Conservation (phyloP, 169 alveolate genomes). For the Besnoitia besnoiti region DNA sequence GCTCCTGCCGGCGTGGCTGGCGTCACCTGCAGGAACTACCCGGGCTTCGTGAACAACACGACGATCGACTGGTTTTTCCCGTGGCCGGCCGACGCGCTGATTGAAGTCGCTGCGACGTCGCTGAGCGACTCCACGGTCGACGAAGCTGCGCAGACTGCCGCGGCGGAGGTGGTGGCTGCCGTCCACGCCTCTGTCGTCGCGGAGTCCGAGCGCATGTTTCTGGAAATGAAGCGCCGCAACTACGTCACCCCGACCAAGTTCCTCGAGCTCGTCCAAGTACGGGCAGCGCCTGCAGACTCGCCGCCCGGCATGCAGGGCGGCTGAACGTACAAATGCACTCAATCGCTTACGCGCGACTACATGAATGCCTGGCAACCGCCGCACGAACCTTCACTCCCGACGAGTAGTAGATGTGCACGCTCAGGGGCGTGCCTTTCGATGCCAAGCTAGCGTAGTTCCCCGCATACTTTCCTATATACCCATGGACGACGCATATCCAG, state of each 20-base stretch:
- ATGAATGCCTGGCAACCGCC: too few relatives aligned
- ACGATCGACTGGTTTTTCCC: slow-evolving; percentile 95
- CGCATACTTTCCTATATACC: too few relatives aligned
- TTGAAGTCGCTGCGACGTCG: slow-evolving; percentile 91
- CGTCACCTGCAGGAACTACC: slow-evolving; percentile 79
- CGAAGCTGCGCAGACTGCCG: slow-evolving; percentile 78
- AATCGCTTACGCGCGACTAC: too few relatives aligned
- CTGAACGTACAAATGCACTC: too few relatives aligned
- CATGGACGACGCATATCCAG: too few relatives aligned
- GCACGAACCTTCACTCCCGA: too few relatives aligned
- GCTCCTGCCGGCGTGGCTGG: too few relatives aligned
- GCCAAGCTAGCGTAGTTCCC: too few relatives aligned
- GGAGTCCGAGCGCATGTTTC: slow-evolving; percentile 79
- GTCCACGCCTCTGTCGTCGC: slow-evolving; percentile 87
- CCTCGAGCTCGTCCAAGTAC: slow-evolving; percentile 86
- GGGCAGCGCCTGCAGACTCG: neutral
- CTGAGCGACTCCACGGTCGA: slow-evolving; percentile 77
- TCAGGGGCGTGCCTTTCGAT: too few relatives aligned
- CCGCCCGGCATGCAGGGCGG: neutral
- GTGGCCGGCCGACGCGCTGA: slow-evolving; percentile 96
- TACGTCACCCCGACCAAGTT: slow-evolving; percentile 95
- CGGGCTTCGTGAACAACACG: slow-evolving; percentile 93
- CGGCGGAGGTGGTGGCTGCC: slow-evolving; percentile 86
- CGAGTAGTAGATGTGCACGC: too few relatives aligned
- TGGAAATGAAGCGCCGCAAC: slow-evolving; percentile 88